These are phyloP conservation scores for Dactylonectria macrodidyma DNA, from an alignment of 2,329 filamentous ascomycete species.

Conservation along the genomic window DNA sequence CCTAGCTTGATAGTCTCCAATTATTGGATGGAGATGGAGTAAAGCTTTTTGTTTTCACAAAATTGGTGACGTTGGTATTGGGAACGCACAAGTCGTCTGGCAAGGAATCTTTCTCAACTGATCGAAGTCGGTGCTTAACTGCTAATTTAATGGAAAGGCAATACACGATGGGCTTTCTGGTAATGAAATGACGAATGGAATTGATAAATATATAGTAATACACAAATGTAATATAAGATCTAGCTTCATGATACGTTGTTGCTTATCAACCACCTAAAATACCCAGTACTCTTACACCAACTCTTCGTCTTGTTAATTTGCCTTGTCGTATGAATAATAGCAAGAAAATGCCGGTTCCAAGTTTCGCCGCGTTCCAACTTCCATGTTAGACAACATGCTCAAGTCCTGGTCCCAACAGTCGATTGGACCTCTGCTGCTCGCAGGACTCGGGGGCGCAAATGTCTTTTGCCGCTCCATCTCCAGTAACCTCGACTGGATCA, in stretches of 20 bases:
- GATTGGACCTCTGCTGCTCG: conserved; percentile 2
- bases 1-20: too few species aligned
- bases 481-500: conserved; percentile 2
- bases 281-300: neutral
- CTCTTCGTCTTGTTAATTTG: neutral
- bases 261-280: neutral
- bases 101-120: conserved; percentile 59
- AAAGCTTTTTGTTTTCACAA: too few species aligned
- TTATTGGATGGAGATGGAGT: too few species aligned
- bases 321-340: neutral
- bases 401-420: conserved; percentile 6
- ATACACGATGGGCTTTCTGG: too few species aligned
- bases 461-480: conserved; percentile 3
- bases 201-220: neutral
- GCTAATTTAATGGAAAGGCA: too few species aligned
- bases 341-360: conserved; percentile 16
- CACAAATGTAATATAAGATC: neutral
- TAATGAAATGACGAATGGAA: neutral
- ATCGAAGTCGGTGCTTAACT: too few species aligned
- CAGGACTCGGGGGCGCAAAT: conserved; percentile 5
- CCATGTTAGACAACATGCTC: neutral
- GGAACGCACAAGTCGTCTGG: conserved; percentile 68
- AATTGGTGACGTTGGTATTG: too few species aligned
- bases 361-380: neutral
- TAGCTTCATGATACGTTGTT: neutral